A percentile compares a stretch with the other conserved stretches of the same genome.
These are phyloP conservation scores for Mortierella hygrophila DNA, from an alignment of 192 early-diverging fungal genomes.

Conservation along the genomic window DNA sequence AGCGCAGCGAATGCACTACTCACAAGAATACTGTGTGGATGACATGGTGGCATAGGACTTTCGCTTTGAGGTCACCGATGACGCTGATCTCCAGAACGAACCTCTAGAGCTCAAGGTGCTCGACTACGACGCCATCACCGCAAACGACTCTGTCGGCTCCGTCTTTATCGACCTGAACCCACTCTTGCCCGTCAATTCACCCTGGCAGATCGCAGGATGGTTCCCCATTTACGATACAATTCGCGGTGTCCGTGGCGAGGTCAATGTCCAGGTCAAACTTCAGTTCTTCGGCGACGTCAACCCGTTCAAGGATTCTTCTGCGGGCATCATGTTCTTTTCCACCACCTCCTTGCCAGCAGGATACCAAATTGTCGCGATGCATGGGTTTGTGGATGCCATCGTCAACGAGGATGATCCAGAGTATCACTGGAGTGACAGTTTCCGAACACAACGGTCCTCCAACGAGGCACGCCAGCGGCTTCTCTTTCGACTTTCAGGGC, in stretches of 20 bases:
- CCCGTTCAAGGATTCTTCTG: slow-evolving; percentile 82
- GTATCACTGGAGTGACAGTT: slow-evolving; percentile 86
- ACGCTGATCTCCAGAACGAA: slow-evolving; percentile 85
- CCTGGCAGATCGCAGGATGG: slow-evolving; percentile 77
- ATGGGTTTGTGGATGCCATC: slow-evolving; percentile 80
- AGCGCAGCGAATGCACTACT: neutral
- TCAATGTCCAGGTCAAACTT: slow-evolving; percentile 77
- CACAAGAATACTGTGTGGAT: neutral
- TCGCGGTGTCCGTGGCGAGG: slow-evolving; percentile 78
- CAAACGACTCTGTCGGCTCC: slow-evolving; percentile 80
- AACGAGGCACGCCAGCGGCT: slow-evolving; percentile 82
- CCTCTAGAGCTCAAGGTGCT: slow-evolving; percentile 83
- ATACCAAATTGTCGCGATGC: slow-evolving; percentile 66
- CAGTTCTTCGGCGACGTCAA: slow-evolving; percentile 88
- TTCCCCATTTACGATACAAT: slow-evolving; percentile 86
- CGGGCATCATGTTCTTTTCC: slow-evolving; percentile 77
- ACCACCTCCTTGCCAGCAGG: slow-evolving; percentile 66
- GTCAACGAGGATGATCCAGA: slow-evolving; percentile 83
- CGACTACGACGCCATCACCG: slow-evolving; percentile 81
- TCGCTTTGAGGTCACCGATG: slow-evolving; percentile 81
- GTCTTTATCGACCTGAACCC: slow-evolving; percentile 86
- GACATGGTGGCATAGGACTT: slow-evolving; percentile 61
- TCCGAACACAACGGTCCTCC: slow-evolving; percentile 81
- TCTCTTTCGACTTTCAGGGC: slow-evolving; percentile 77
- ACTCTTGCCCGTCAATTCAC: slow-evolving; percentile 76